These are phyloP conservation scores for Erodium trifolium DNA, from an alignment of 441 rosid species.

Conservation along the genomic window DNA sequence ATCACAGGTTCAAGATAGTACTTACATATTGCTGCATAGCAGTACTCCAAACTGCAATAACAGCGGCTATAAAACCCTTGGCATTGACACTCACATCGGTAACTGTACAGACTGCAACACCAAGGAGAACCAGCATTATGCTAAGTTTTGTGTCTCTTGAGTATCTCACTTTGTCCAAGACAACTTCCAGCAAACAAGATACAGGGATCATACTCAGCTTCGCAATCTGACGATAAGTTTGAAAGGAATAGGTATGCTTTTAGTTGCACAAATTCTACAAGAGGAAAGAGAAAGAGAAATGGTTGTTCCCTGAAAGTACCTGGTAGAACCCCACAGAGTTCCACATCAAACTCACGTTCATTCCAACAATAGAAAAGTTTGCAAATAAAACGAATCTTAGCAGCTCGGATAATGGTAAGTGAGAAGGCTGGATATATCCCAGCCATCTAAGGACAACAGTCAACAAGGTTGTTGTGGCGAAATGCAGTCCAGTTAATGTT, in stretches of 20 bases:
- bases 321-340: conserved; percentile 97
- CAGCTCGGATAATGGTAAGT: conserved; percentile 66
- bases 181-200: conserved; percentile 84
- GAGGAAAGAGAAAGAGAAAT: neutral
- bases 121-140: conserved; percentile 75
- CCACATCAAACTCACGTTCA: conserved; percentile 98
- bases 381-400: conserved; percentile 77
- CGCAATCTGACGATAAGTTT: conserved; percentile 58
- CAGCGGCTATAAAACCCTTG: conserved; percentile 83
- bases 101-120: conserved; percentile 95
- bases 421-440: conserved; percentile 75
- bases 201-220: conserved; percentile 98
- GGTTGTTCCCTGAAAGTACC: conserved; percentile 30
- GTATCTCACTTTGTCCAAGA: conserved; percentile 79
- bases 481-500: conserved; percentile 91
- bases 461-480: conserved; percentile 82
- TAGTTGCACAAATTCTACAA: conserved; percentile 16
- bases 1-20: conserved; percentile 8
- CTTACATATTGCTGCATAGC: conserved; percentile 95
- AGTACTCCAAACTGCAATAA: conserved; percentile 90
- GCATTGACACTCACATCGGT: conserved; percentile 94
- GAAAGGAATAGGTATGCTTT: neutral
- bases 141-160: conserved; percentile 99
- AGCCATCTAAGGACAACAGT: conserved; percentile 67
- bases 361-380: conserved; percentile 94